A percentile compares a stretch with the other conserved stretches of the same genome.
Conservation (phyloP, 2,329 filamentous ascomycete species). For the Fusarium equiseti region DNA sequence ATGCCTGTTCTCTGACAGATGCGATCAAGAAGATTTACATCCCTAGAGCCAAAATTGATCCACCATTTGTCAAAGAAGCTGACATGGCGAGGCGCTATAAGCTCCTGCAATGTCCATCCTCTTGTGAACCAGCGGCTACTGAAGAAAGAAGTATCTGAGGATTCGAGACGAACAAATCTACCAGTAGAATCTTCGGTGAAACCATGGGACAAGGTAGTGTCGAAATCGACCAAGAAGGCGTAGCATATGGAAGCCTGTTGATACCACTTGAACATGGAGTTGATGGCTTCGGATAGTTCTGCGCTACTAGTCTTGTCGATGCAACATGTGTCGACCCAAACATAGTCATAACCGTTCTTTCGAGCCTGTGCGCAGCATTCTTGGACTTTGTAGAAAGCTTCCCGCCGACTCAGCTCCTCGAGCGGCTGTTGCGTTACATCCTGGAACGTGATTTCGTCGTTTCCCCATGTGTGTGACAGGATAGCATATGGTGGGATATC, state of each 20-base stretch:
- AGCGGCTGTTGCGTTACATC: slow-evolving; percentile 31
- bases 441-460: slow-evolving; percentile 49
- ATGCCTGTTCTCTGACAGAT: slow-evolving; percentile 37
- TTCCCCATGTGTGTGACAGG: slow-evolving; percentile 53
- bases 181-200: background rate
- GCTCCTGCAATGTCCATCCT: slow-evolving; percentile 49
- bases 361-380: slow-evolving; percentile 32
- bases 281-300: slow-evolving; percentile 47
- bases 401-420: background rate
- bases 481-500: slow-evolving; percentile 50
- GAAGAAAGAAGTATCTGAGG: slow-evolving; percentile 25
- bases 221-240: slow-evolving; percentile 44
- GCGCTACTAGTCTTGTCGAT: slow-evolving; percentile 47
- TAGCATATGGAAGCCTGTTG: slow-evolving; percentile 43
- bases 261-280: slow-evolving; percentile 50
- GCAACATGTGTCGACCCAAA: slow-evolving; percentile 50
- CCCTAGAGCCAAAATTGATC: slow-evolving; percentile 45
- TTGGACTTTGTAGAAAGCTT: slow-evolving; percentile 40
- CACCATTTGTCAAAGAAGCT: slow-evolving; percentile 48
- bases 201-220: background rate
- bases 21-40: slow-evolving; percentile 27
- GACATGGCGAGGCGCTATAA: slow-evolving; percentile 47
- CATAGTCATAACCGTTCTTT: slow-evolving; percentile 22
- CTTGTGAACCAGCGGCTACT: slow-evolving; percentile 42
- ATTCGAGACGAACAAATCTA: background rate